phyloP scores from a whole-genome alignment of 164 flowering plant species.

The Tinospora cordifolia region DNA sequence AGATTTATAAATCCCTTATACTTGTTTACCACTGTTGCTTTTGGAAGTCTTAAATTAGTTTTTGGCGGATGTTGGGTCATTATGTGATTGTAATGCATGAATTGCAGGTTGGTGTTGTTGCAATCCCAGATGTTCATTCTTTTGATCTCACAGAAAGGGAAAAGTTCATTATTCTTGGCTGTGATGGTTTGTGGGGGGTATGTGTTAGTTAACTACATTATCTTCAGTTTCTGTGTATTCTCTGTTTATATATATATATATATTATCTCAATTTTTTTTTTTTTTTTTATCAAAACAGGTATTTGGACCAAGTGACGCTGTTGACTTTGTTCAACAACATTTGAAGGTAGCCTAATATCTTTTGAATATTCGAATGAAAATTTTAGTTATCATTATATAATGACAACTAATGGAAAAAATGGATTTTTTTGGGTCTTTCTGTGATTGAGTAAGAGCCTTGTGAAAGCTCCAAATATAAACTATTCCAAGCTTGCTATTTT shows the following conservation, averaged over 20 bases:
- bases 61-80: neutral
- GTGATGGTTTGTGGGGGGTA: constrained; percentile 99
- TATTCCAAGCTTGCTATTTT: no score
- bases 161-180: constrained; percentile 80
- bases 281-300: constrained; percentile 38
- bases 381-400: neutral
- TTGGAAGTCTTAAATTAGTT: neutral
- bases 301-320: constrained; percentile 87
- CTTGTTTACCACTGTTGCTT: neutral
- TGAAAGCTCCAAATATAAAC: no score
- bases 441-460: no score
- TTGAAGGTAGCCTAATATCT: constrained; percentile 46
- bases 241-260: neutral
- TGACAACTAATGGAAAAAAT: neutral
- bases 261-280: neutral
- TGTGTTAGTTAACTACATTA: constrained; percentile 9
- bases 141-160: constrained; percentile 78
- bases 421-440: no score
- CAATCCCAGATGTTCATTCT: constrained; percentile 79
- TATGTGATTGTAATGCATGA: neutral
- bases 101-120: constrained; percentile 77
- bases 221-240: neutral
- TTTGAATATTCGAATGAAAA: neutral
- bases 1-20: neutral
- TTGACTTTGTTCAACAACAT: constrained; percentile 62